Evolutionary conservation across 176 grass and related monocot species (phyloP), one percentile per base, ranked within the genome.

Genomic region (Triticum monococcum): DNA sequence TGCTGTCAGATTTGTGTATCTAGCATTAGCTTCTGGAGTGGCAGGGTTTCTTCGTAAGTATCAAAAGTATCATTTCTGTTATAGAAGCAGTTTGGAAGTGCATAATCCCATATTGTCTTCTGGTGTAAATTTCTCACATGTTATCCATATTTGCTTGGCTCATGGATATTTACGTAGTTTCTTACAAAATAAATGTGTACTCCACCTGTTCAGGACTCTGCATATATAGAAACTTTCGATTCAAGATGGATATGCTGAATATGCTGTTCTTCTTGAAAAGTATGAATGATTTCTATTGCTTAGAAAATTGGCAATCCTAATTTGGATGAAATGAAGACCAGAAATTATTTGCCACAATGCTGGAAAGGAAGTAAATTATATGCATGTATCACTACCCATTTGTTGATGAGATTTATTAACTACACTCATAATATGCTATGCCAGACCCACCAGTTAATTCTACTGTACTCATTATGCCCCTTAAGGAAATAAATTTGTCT

Each of bases 1-100:
- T 80, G 62, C 80, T 77, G 14, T 95, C 28, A 92, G 88, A 74
- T 95, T 93, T 87, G 56, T 89, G 36, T 93, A 95, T 71, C 77
- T 93, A 28, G 93, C 79, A 71, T 54, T 46, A 77, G 89, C 63
- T 71, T 73, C 86, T 68, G 88, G 86, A 65, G 78, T 91, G 64
- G 71, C 84, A 33, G 86, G 86, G 37, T 92, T 95, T 85, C 84
- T 95, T 54, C 89, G 93, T 95, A 87, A 95, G 93, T 92, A 20
- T 13, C n/a, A 41, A 90, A 84, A 95, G 93, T 90, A 82, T 5
- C 41, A 68, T 33, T 64, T 65, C 3, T 57, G 32, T 76, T 24
- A 9, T 79, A 32, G 26, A 54, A 43, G 56, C 57, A 72, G 7
- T 85, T 54, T 77, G 6, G 1, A 63, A 63, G n/a, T 63, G 60